Evolutionary conservation across 768 basidiomycete species (phyloP), one percentile per base, ranked within the genome.

Genomic region (Phlebiopsis gigantea): DNA sequence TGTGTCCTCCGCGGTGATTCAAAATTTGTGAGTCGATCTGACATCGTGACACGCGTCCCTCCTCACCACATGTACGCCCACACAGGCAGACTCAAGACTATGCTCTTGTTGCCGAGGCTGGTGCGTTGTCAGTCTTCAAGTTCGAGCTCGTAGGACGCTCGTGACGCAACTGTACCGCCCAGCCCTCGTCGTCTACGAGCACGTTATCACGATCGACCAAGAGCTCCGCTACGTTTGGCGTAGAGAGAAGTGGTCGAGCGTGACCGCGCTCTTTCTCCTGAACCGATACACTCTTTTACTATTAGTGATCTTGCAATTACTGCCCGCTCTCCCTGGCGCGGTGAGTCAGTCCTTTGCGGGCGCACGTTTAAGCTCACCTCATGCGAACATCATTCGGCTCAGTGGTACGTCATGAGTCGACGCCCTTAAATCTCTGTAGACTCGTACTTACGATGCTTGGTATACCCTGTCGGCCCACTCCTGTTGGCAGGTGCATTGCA

Each of bases 151-250:
- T 5, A 5, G 17, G 17, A 5, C 17, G 17, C 5, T 5, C 5
- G 17, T 17, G 6, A 43, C 22, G 42, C 34, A 5, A 5, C 17
- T 43, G 6, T 6, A 17, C 7, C 17, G 22, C 46, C 9, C 26
- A 56, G 55, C 55, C n/a, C 29, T 56, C 4, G 46, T 50, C 14
- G 55, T 50, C 5, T 56, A 56, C 34, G 55, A 56, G 15, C n/a
- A 31, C 28, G n/a, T 56, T 17, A 29, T 56, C 28, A 56, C 55
- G 1, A 19, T 49, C 34, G 21, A 34, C 5, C 46, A 43, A 17
- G 55, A 55, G 26, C 22, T 55, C 19, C 10, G 41, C n/a, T 6
- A 19, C 14, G 28, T 49, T 24, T 49, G 54, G 54, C 46, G 21
- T 3, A 7, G 45, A 22, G n/a, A n/a, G n/a, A 55, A 47, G 28